phyloP scores from a whole-genome alignment of 805 yeast genomes.

The Aciculoconidium aculeatum region DNA sequence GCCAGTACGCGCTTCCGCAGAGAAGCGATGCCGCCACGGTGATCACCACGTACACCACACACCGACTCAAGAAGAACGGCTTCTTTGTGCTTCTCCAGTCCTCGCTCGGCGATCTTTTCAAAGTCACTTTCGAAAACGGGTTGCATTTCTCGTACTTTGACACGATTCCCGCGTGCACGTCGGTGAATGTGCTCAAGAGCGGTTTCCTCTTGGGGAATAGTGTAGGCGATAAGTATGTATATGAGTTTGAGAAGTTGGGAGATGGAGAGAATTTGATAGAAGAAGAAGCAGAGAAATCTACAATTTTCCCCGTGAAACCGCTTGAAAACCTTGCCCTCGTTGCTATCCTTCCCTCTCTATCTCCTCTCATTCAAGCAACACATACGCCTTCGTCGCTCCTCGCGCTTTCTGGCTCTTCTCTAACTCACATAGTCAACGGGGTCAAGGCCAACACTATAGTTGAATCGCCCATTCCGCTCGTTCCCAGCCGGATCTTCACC shows the following conservation, averaged over 20 bases:
- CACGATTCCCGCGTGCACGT: constrained; percentile 55
- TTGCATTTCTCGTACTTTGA: constrained; percentile 62
- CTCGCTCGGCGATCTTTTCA: constrained; percentile 69
- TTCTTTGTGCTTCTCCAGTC: constrained; percentile 71
- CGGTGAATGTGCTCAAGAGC: constrained; percentile 57
- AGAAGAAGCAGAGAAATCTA: background rate
- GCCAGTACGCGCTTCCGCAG: constrained; percentile 51
- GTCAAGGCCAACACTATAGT: constrained; percentile 58
- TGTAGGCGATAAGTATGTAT: constrained; percentile 62
- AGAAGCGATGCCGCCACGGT: constrained; percentile 22
- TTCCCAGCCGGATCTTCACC: constrained; percentile 59
- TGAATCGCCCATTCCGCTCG: constrained; percentile 67
- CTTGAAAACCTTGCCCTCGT: constrained; percentile 56
- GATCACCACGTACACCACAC: constrained; percentile 57
- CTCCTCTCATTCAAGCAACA: constrained; percentile 41
- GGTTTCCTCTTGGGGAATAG: constrained; percentile 73
- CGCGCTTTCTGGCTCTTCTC: constrained; percentile 35
- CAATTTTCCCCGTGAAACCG: constrained; percentile 13
- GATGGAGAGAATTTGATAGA: constrained; percentile 35
- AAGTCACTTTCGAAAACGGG: constrained; percentile 45
- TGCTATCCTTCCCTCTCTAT: constrained; percentile 42
- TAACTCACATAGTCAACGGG: constrained; percentile 52
- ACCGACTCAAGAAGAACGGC: constrained; percentile 50
- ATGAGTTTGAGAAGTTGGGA: constrained; percentile 76
- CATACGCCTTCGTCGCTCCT: constrained; percentile 13